Percentiles rank a stretch among this genome's conserved stretches.
These are phyloP conservation scores for Geotrichum candidum DNA, from an alignment of 1,139 yeast species.

Conservation along the genomic window DNA sequence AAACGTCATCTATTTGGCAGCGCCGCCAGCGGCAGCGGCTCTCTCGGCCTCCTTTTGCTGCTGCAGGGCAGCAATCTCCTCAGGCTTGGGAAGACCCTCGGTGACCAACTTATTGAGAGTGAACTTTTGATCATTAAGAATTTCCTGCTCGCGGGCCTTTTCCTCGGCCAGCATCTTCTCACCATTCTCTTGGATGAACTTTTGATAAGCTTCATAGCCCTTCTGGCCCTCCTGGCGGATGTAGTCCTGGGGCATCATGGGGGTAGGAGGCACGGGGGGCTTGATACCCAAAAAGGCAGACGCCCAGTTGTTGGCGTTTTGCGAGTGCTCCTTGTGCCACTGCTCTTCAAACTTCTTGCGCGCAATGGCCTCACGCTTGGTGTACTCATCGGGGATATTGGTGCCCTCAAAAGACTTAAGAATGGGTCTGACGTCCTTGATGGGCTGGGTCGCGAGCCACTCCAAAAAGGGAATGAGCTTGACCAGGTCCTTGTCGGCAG, in stretches of 20 bases:
- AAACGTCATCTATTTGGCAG: neutral
- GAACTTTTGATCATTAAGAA: slow-evolving; percentile 68
- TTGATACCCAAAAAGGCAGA: slow-evolving; percentile 61
- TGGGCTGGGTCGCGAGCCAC: slow-evolving; percentile 87
- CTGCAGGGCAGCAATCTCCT: slow-evolving; percentile 70
- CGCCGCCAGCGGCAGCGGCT: slow-evolving; percentile 8
- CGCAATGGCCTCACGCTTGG: slow-evolving; percentile 65
- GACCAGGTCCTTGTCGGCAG: slow-evolving; percentile 70
- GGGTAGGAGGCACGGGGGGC: slow-evolving; percentile 47
- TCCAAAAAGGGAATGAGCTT: slow-evolving; percentile 87
- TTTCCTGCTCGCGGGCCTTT: slow-evolving; percentile 71
- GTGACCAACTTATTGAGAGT: slow-evolving; percentile 78
- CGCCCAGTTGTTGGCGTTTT: slow-evolving; percentile 45
- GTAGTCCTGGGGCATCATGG: slow-evolving; percentile 84
- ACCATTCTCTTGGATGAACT: slow-evolving; percentile 81
- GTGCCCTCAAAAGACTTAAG: slow-evolving; percentile 62
- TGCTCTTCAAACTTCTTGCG: slow-evolving; percentile 67
- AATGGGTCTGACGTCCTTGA: slow-evolving; percentile 86
- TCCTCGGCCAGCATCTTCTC: slow-evolving; percentile 75
- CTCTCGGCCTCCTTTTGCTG: slow-evolving; percentile 37
- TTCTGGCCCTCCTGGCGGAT: slow-evolving; percentile 90
- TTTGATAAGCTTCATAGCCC: slow-evolving; percentile 79
- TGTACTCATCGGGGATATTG: slow-evolving; percentile 73
- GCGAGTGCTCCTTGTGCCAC: slow-evolving; percentile 45
- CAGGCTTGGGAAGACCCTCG: slow-evolving; percentile 82